Percentiles rank a stretch among this genome's conserved stretches.
phyloP scores from a whole-genome alignment of 2,329 filamentous ascomycete species.

The Torrubiella hemipterigena region DNA sequence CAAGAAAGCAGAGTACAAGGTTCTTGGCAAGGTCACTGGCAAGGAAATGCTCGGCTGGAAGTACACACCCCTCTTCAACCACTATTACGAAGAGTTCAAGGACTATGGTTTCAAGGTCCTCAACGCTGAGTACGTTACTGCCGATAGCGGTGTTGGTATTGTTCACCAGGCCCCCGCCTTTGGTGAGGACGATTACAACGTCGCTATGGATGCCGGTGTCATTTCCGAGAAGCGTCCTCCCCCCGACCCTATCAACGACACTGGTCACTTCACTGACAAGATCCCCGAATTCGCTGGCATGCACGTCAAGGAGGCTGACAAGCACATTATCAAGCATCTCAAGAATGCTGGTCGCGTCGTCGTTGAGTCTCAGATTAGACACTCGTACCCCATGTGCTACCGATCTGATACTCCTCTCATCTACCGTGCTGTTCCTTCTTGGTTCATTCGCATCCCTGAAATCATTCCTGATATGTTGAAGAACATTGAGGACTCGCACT shows the following conservation, averaged over 20 bases:
- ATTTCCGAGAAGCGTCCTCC: slow-evolving; percentile 66
- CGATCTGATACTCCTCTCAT: slow-evolving; percentile 93
- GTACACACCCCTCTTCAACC: slow-evolving; percentile 81
- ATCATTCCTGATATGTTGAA: slow-evolving; percentile 82
- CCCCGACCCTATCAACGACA: slow-evolving; percentile 85
- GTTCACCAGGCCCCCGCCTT: slow-evolving; percentile 91
- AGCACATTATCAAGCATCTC: slow-evolving; percentile 81
- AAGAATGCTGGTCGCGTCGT: slow-evolving; percentile 67
- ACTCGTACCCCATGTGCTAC: slow-evolving; percentile 90
- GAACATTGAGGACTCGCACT: slow-evolving; percentile 80
- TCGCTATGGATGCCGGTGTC: slow-evolving; percentile 64
- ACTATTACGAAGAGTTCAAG: slow-evolving; percentile 83
- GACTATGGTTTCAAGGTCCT: slow-evolving; percentile 72
- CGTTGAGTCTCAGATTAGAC: slow-evolving; percentile 75
- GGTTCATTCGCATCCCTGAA: slow-evolving; percentile 83
- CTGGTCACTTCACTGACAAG: slow-evolving; percentile 64
- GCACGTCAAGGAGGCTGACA: slow-evolving; percentile 87
- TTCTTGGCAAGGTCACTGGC: slow-evolving; percentile 68
- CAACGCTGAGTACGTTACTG: slow-evolving; percentile 76
- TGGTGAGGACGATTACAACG: slow-evolving; percentile 90
- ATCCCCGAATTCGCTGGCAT: slow-evolving; percentile 73
- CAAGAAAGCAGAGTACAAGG: slow-evolving; percentile 88
- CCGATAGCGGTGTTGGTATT: slow-evolving; percentile 83
- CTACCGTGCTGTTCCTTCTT: slow-evolving; percentile 81
- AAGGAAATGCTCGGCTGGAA: slow-evolving; percentile 79